Conservation (phyloP, 495 filamentous ascomycete genomes). For the Aspergillus wentii region DNA sequence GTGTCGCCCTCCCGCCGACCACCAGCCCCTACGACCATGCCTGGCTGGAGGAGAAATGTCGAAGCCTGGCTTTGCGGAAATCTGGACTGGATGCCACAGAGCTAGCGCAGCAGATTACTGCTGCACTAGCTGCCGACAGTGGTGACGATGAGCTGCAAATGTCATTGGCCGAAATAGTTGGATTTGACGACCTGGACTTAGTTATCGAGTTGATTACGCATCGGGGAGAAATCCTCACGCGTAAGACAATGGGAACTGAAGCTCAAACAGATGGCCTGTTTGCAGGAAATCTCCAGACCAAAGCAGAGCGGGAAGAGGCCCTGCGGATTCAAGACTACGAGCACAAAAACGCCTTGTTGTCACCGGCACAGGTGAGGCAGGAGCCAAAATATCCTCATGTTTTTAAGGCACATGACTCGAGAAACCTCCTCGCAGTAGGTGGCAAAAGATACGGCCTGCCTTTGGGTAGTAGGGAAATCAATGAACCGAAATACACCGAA, state of each 20-base stretch:
- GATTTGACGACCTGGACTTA: constrained; percentile 87
- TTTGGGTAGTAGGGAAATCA: constrained; percentile 53
- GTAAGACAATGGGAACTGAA: constrained; percentile 26
- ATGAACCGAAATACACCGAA: constrained; percentile 78
- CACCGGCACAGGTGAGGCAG: constrained; percentile 55
- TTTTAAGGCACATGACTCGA: constrained; percentile 73
- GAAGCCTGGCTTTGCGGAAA: constrained; percentile 51
- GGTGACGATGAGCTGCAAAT: constrained; percentile 83
- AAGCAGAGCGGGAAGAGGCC: constrained; percentile 69
- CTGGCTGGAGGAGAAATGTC: constrained; percentile 68
- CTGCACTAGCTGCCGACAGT: constrained; percentile 59
- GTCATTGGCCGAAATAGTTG: constrained; percentile 82
- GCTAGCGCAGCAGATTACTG: constrained; percentile 66
- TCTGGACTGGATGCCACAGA: constrained; percentile 56
- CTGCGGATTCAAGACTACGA: constrained; percentile 69
- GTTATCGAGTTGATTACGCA: constrained; percentile 78
- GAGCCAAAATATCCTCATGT: constrained; percentile 83
- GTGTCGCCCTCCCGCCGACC: constrained; percentile 13
- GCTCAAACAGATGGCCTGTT: constrained; percentile 47
- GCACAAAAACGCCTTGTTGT: constrained; percentile 73
- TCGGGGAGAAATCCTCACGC: constrained; percentile 55
- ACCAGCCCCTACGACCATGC: constrained; percentile 27
- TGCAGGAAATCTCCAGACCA: constrained; percentile 58
- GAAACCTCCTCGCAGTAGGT: constrained; percentile 71
- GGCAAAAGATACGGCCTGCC: constrained; percentile 78